Percentiles rank a stretch among this genome's conserved stretches.
These are phyloP conservation scores for Colletotrichum falcatum DNA, from an alignment of 2,329 filamentous ascomycete species.

Conservation along the genomic window DNA sequence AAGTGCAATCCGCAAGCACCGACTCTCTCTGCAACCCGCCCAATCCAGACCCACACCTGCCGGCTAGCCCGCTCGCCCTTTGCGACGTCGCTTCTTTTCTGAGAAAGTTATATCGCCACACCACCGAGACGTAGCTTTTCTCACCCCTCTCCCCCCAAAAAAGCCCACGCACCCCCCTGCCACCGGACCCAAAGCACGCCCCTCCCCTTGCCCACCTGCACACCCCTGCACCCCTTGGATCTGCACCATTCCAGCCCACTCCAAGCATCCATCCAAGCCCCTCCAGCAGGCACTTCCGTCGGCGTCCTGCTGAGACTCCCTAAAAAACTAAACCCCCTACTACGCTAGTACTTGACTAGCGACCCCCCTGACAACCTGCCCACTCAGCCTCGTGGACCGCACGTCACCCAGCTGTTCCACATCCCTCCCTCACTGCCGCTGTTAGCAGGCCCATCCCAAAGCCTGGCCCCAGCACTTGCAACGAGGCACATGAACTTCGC, in stretches of 20 bases:
- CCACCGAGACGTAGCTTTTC: background rate
- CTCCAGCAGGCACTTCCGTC: slow-evolving; percentile 39
- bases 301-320: slow-evolving; percentile 40
- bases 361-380: slow-evolving; percentile 36
- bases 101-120: slow-evolving; percentile 4
- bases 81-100: slow-evolving; percentile 25
- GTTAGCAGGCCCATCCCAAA: background rate
- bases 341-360: slow-evolving; percentile 30
- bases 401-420: slow-evolving; percentile 52
- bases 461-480: slow-evolving; percentile 1
- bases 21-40: slow-evolving; percentile 37
- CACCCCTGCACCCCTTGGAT: slow-evolving; percentile 39
- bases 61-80: slow-evolving; percentile 38
- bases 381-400: slow-evolving; percentile 58
- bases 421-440: slow-evolving; percentile 40
- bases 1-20: slow-evolving; percentile 26
- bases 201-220: slow-evolving; percentile 20
- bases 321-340: slow-evolving; percentile 37
- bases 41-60: slow-evolving; percentile 36
- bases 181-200: slow-evolving; percentile 23
- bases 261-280: slow-evolving; percentile 41
- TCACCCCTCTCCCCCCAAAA: background rate
- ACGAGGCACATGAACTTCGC: slow-evolving; percentile 45
- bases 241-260: slow-evolving; percentile 41
- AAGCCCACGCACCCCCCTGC: slow-evolving; percentile 26